Evolutionary conservation across 139 green algal genomes (phyloP), one percentile per base, ranked within the genome.

Genomic region (Haematococcus sp.): DNA sequence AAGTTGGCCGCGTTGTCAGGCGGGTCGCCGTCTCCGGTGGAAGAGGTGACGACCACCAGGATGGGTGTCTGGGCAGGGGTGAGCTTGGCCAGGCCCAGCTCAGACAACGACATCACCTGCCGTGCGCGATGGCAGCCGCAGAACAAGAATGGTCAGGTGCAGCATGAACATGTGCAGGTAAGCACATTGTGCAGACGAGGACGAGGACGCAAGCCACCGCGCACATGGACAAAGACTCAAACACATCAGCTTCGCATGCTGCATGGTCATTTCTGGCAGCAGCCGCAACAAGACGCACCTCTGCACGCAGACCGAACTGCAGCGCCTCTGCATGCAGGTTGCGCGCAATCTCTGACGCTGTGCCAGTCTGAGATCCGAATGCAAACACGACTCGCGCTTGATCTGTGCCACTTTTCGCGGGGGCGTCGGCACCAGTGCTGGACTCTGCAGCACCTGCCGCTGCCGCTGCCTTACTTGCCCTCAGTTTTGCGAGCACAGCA

Each of bases 301-400:
- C 75, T 32, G 81, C 76, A 19, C 76, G 68, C 11, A 91, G 63
- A 56, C 87, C 86, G 33, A 84, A 73, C 30, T 79, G 40, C 28
- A 74, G 20, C 1, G 88, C 90, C 71, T 97, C 91, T 19, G 91
- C 93, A 25, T 88, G 83, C 33, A 98, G 85, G 70, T 83, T 90
- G 43, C 89, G 86, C 5, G 94, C 95, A 68, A 99, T 97, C 82
- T 98, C 95, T 52, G 88, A 70, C 0, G 85, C 81, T 0, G 93
- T 98, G 66, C 95, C 95, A 0, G 93, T 97, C 84, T 98, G 95
- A 16, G 91, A 97, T 5, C 82, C 94, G 76, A 95, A 98, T 68
- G 93, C 68, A 19, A 98, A 51, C 1, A 89, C 66, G 9, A 85
- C 75, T 4, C 73, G 68, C 9, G 58, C 30, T 64, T 78, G 71